Conservation (phyloP, 2,329 filamentous ascomycete genomes). For the Lasiodiplodia citricola region DNA sequence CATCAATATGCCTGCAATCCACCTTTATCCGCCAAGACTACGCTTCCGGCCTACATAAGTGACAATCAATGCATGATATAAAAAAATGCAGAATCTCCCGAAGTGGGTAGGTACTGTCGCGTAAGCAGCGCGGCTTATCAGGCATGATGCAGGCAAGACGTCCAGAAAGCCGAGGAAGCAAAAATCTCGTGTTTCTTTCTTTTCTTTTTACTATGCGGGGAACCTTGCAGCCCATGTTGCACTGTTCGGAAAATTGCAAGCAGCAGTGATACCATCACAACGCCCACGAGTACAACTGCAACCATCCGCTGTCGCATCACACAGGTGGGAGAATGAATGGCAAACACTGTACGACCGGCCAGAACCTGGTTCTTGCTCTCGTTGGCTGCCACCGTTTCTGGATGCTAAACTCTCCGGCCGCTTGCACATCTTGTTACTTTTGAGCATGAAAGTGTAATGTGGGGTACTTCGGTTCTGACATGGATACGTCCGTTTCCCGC, state of each 20-base stretch:
- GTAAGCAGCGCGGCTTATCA: not conserved
- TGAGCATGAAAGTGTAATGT: not conserved
- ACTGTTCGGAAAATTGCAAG: not conserved
- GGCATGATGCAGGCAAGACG: not conserved
- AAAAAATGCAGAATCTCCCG: not conserved
- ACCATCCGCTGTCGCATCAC: not conserved
- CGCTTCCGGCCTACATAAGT: not conserved
- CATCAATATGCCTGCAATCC: not conserved
- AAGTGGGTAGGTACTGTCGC: not conserved
- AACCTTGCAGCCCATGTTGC: not conserved
- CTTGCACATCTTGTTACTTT: not conserved
- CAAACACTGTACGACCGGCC: not conserved
- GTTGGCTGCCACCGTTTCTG: not conserved
- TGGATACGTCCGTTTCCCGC: not conserved
- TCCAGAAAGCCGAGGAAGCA: not conserved
- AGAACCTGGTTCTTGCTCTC: not conserved
- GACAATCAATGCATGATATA: not conserved
- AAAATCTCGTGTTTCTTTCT: not conserved
- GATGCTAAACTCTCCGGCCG: not conserved
- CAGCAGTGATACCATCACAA: not conserved
- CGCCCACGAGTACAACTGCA: not conserved
- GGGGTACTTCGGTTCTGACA: not conserved
- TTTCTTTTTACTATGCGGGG: not conserved
- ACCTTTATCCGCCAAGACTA: not conserved
- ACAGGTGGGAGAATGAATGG: not conserved